These are phyloP conservation scores for Leccinum arenicola DNA, from an alignment of 768 basidiomycete genomes.

Conservation along the genomic window DNA sequence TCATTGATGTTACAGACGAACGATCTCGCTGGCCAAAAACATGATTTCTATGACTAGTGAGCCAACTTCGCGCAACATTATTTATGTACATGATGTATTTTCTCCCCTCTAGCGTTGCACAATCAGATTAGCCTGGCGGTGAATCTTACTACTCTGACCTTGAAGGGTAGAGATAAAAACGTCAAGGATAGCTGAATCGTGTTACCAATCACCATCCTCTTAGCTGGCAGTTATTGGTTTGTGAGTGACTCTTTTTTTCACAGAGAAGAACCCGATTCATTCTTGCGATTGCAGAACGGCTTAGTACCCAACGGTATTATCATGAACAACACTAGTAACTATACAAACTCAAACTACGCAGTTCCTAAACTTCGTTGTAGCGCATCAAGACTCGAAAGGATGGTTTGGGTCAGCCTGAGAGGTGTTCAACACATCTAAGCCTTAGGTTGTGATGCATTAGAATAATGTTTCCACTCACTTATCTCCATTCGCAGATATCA, in stretches of 20 bases:
- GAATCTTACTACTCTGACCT: neutral
- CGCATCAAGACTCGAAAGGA: conserved; percentile 2
- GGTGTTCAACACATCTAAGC: conserved; percentile 2
- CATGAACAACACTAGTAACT: neutral
- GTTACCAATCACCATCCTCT: neutral
- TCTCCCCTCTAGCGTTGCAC: neutral
- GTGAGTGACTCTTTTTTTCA: neutral
- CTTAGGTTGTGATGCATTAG: neutral
- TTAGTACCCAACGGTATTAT: neutral
- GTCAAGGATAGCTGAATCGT: neutral
- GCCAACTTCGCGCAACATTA: neutral
- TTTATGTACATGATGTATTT: neutral
- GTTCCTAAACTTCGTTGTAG: neutral
- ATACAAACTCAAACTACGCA: neutral
- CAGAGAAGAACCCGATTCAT: neutral
- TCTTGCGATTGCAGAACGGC: neutral
- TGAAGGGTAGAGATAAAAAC: neutral
- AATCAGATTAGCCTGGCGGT: conserved; percentile 1
- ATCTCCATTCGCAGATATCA: neutral
- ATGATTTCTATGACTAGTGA: conserved; percentile 5
- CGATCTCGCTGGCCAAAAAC: neutral
- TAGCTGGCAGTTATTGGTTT: conserved; percentile 4
- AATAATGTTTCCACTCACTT: neutral
- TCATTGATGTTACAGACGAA: conserved; percentile 1
- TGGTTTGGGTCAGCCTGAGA: conserved; percentile 2